A percentile compares a stretch with the other conserved stretches of the same genome.
These are phyloP conservation scores for Pseudopediastrum boryanum DNA, from an alignment of 139 green algal genomes.

Conservation along the genomic window DNA sequence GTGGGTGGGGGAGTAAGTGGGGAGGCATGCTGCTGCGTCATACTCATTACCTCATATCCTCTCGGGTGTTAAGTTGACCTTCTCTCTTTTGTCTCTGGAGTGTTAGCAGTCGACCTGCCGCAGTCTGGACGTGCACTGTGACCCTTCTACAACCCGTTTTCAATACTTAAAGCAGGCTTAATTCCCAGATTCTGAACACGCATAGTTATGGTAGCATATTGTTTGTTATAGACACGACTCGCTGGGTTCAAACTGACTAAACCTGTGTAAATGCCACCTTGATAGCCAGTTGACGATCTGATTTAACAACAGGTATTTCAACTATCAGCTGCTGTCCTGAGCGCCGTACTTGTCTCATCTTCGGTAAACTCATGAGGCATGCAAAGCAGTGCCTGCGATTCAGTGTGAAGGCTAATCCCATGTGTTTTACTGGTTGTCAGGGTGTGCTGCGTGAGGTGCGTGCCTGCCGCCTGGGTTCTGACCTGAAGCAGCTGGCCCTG, in stretches of 20 bases:
- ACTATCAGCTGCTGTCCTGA: not conserved
- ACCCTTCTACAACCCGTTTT: too few relatives aligned
- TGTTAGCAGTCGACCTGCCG: not conserved
- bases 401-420: not conserved
- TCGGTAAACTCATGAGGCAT: too few relatives aligned
- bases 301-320: not conserved
- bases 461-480: not conserved
- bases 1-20: not conserved
- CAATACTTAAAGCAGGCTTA: too few relatives aligned
- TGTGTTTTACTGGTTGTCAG: conserved; percentile 9
- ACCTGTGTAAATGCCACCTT: not conserved
- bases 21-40: not conserved
- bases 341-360: not conserved
- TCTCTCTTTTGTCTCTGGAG: not conserved
- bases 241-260: too few relatives aligned
- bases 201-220: too few relatives aligned
- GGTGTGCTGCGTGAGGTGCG: conserved; percentile 28
- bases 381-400: too few relatives aligned
- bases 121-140: not conserved
- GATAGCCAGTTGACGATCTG: not conserved
- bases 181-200: too few relatives aligned
- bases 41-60: not conserved
- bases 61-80: not conserved
- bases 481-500: conserved; percentile 20
- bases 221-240: too few relatives aligned